phyloP scores from a whole-genome alignment of 331 rosid species.

The Pyrus hybrid region DNA sequence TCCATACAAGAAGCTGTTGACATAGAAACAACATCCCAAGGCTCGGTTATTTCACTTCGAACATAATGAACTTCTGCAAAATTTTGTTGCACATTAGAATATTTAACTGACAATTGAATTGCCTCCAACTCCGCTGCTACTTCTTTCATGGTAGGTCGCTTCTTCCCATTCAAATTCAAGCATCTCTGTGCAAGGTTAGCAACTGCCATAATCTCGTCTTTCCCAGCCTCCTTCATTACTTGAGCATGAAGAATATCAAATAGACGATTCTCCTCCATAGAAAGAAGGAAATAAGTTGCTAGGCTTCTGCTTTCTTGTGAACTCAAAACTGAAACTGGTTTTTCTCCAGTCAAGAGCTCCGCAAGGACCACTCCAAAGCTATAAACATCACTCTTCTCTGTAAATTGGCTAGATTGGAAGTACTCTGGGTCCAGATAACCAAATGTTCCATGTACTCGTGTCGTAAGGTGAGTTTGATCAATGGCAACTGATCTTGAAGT shows the following conservation, averaged over 20 bases:
- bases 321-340: background rate
- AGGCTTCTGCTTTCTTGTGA: conserved; percentile 9
- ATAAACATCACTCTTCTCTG: conserved; percentile 20
- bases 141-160: conserved; percentile 21
- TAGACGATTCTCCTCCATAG: conserved; percentile 6
- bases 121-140: conserved; percentile 9
- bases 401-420: conserved; percentile 14
- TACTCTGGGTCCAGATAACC: conserved; percentile 22
- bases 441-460: conserved; percentile 13
- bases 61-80: background rate
- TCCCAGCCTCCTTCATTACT: background rate
- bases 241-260: conserved; percentile 5
- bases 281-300: conserved; percentile 3
- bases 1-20: background rate
- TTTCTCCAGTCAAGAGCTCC: conserved; percentile 16
- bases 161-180: conserved; percentile 12
- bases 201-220: conserved; percentile 3
- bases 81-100: background rate
- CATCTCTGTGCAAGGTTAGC: conserved; percentile 10
- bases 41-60: background rate
- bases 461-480: conserved; percentile 20
- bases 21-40: background rate
- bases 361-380: conserved; percentile 21
- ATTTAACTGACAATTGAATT: background rate
- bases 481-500: conserved; percentile 11